Evolutionary conservation across 2,329 filamentous ascomycete species (phyloP).

Genomic region (Diaporthe sp.): DNA sequence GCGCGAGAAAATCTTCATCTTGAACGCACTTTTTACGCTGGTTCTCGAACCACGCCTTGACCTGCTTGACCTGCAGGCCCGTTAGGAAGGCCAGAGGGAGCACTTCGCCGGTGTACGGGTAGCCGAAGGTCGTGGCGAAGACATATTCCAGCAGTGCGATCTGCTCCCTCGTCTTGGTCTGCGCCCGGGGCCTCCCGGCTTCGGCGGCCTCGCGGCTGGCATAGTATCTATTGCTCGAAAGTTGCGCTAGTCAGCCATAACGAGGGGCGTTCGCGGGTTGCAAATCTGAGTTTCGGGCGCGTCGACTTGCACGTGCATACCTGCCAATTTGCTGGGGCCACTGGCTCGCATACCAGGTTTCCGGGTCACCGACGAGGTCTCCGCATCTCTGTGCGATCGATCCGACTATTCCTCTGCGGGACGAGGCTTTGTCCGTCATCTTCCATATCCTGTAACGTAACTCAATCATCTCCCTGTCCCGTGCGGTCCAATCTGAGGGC

Average conservation of each 20-base stretch:
- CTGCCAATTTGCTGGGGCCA: not conserved
- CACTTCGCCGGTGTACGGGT: not conserved
- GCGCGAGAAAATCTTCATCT: not conserved
- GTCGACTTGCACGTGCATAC: not conserved
- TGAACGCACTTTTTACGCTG: not conserved
- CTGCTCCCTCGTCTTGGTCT: not conserved
- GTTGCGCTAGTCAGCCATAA: not conserved
- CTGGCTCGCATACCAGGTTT: not conserved
- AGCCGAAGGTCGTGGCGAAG: not conserved
- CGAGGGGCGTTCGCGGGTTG: too few relatives aligned
- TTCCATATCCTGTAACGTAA: not conserved
- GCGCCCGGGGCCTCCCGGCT: not conserved
- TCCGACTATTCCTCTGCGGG: not conserved
- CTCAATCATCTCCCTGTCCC: not conserved
- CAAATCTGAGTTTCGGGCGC: too few relatives aligned
- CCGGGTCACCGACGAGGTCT: not conserved
- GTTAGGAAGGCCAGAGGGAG: not conserved
- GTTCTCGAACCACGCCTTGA: not conserved
- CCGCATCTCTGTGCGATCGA: not conserved
- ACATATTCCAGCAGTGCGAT: not conserved
- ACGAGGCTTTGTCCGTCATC: too few relatives aligned
- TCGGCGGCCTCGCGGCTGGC: not conserved
- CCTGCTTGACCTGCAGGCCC: not conserved
- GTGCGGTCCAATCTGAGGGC: not conserved
- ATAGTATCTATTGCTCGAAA: not conserved